These are phyloP conservation scores for Wickerhamomyces hampshirensis DNA, from an alignment of 805 yeast genomes.

Conservation along the genomic window DNA sequence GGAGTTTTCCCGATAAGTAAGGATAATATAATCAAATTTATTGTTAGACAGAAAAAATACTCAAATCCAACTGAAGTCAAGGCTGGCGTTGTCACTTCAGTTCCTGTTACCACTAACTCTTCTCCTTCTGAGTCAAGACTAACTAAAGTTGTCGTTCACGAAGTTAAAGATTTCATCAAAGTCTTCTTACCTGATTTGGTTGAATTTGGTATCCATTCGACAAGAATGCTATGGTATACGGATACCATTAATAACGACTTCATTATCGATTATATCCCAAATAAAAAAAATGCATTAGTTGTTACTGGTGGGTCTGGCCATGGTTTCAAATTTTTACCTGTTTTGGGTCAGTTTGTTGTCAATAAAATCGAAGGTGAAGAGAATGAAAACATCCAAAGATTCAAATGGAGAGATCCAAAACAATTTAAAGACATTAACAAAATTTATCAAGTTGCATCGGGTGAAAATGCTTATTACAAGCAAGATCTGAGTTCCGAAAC, in stretches of 20 bases:
- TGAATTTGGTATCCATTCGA: conserved; percentile 14
- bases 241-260: conserved; percentile 31
- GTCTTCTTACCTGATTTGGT: conserved; percentile 18
- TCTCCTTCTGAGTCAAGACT: conserved; percentile 20
- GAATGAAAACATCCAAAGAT: conserved; percentile 27
- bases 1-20: conserved; percentile 31
- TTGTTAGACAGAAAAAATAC: conserved; percentile 32
- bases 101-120: conserved; percentile 27
- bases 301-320: conserved; percentile 34
- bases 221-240: conserved; percentile 34
- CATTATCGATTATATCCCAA: conserved; percentile 25
- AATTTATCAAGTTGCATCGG: too few species aligned
- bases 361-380: conserved; percentile 28
- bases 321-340: conserved; percentile 31
- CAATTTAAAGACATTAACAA: conserved; percentile 25
- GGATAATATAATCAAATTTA: conserved; percentile 31
- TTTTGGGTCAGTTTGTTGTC: conserved; percentile 28
- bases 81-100: conserved; percentile 25
- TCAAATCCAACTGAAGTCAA: conserved; percentile 25
- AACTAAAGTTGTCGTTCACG: conserved; percentile 24
- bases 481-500: too few species aligned
- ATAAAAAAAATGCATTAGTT: conserved; percentile 22
- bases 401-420: conserved; percentile 30
- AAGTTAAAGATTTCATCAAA: conserved; percentile 18
- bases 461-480: too few species aligned